Evolutionary conservation across 768 basidiomycete genomes (phyloP), one percentile per base, ranked within the genome.

Genomic region (Suillus alpinus): DNA sequence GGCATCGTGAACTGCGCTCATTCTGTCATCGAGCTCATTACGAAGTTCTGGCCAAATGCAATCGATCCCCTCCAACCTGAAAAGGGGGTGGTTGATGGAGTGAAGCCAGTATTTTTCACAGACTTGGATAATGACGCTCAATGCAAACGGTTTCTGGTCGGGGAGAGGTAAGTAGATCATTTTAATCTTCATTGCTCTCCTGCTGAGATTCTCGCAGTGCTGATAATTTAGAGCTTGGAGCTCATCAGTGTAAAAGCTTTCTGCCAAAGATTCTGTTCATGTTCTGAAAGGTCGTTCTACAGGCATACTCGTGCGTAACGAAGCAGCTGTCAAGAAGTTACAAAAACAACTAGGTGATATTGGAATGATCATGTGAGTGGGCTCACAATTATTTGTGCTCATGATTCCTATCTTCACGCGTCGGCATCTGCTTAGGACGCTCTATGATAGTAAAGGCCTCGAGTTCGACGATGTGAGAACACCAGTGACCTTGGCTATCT

Each of bases 1-100:
- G 89, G 89, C 2, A 91, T 91, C 46, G 84, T 91, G 16, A 77
- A 86, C 47, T 88, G 86, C 65, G 89, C 89, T 0, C 82, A 85
- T 55, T 82, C 81, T 0, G 73, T 90, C 29, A 81, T 91, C 6
- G 79, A 85, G n/a, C 71, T 91, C 1, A 83, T 91, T 12, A 79
- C 73, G 14, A 66, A 64, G 10, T 86, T 86, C 59, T 91, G 87
- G 85, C 85, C 86, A 0, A 70, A 85, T 63, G 74, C 86, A 0
- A 88, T 91, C 23, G 90, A 91, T 66, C 63, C 62, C 2, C 78
- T 91, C 12, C 75, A 75, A 9, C 78, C 74, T 4, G 90, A 91
- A 68, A 71, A 74, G 43, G 88, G 85, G 0, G 68, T 84, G 6
- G 78, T 83, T 0, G 77, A 80, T 20, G 86, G 86, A 0, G 63